Evolutionary conservation across 495 filamentous ascomycete genomes (phyloP), one percentile per base, ranked within the genome.

Genomic region (Aspergillus affinis): DNA sequence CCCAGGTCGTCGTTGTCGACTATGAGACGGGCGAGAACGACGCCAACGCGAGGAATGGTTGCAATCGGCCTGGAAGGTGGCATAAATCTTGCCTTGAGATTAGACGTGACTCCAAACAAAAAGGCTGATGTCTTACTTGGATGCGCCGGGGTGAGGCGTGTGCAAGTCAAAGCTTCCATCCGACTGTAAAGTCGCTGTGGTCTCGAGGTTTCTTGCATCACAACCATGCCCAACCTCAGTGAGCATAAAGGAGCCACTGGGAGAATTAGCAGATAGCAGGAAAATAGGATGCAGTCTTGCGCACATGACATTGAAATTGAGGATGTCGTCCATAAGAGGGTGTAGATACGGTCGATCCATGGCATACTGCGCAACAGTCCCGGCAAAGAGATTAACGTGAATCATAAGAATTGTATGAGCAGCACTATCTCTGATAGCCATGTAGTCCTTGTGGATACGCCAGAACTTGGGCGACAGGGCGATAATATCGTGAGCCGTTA

Each of bases 331-430:
- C 21, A 75, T 60, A 10, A 75, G 49, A 26, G 51, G 44, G 9
- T 46, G 21, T 15, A 74, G 64, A 60, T 75, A 68, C 2, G 65
- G 70, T 29, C 70, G 57, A 18, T 57, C 47, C 0, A 19, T 6
- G 5, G 57, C 51, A 58, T 58, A 75, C 10, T 36, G 54, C 0
- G 61, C 70, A 20, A 75, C 61, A 4, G 71, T 75, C 15, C 71
- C 73, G 23, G 68, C 72, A 26, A 70, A 69, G 0, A 75, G 55
- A 36, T 75, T 75, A 55, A 57, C 69, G 18, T 75, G 73, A 13
- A 75, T 74, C 12, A 54, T 59, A 0, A 70, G 30, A 10, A 70
- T 30, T 7, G 48, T 51, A 0, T 55, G 51, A 2, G 64, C 61
- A 23, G 41, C 27, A 20, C 18, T 51, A 48, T 63, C 61, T 8